These are phyloP conservation scores for Yamadazyma atmosphaerica DNA, from an alignment of 1,139 yeast species.

Conservation along the genomic window DNA sequence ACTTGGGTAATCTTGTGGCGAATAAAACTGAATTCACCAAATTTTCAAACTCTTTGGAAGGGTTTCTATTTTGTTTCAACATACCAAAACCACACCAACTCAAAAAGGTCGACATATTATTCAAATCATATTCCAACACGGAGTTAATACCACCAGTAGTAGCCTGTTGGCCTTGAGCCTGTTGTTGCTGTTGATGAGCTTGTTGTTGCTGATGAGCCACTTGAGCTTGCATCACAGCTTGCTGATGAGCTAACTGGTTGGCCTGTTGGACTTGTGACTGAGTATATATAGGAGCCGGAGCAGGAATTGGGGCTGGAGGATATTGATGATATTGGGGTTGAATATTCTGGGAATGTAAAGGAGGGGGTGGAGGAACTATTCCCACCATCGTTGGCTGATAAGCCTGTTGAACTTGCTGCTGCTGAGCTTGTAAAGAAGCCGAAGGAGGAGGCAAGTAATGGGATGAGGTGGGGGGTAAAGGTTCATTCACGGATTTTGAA, in stretches of 20 bases:
- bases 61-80: constrained; percentile 49
- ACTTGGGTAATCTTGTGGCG: constrained; percentile 87
- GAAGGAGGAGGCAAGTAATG: constrained; percentile 13
- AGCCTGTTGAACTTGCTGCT: constrained; percentile 5
- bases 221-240: constrained; percentile 4
- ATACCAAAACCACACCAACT: constrained; percentile 66
- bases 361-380: constrained; percentile 17
- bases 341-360: constrained; percentile 7
- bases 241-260: constrained; percentile 2
- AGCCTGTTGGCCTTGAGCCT: constrained; percentile 4
- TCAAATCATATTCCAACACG: constrained; percentile 75
- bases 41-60: constrained; percentile 56
- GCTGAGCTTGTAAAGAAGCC: constrained; percentile 7
- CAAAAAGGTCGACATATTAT: constrained; percentile 74
- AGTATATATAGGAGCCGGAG: constrained; percentile 1
- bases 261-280: constrained; percentile 6
- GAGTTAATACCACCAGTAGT: constrained; percentile 70
- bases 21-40: constrained; percentile 68
- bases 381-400: constrained; percentile 20
- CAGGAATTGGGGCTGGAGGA: constrained; percentile 3
- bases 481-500: constrained; percentile 1
- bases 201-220: constrained; percentile 2
- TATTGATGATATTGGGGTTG: constrained; percentile 2
- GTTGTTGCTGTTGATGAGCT: constrained; percentile 6
- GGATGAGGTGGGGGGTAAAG: constrained; percentile 16